Percentiles rank a stretch among this genome's conserved stretches.
Conservation (phyloP, 306 rosid species). For the Quercus mongolica region DNA sequence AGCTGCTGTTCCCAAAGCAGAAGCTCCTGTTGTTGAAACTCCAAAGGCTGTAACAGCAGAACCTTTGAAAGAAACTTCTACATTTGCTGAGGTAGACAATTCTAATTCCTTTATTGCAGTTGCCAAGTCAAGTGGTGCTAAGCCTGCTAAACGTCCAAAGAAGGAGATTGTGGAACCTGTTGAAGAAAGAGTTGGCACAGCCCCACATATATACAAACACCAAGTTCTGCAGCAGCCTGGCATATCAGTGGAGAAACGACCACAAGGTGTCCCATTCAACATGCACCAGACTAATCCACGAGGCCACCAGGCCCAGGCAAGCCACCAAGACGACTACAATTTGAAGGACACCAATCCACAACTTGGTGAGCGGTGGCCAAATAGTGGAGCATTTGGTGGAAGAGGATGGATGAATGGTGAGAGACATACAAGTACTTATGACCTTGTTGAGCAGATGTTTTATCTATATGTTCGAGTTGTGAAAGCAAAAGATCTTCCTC, state of each 20-base stretch:
- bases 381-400: constrained; percentile 45
- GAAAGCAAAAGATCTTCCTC: constrained; percentile 80
- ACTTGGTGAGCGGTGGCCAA: constrained; percentile 84
- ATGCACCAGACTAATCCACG: constrained; percentile 36
- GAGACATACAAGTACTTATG: constrained; percentile 70
- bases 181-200: constrained; percentile 3
- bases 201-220: constrained; percentile 36
- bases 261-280: constrained; percentile 46
- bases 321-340: constrained; percentile 46
- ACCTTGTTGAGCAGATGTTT: constrained; percentile 86
- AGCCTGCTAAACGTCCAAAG: constrained; percentile 23
- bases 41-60: constrained; percentile 17
- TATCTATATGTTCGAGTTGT: constrained; percentile 76
- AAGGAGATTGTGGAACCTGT: constrained; percentile 23
- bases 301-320: constrained; percentile 15
- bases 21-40: background rate
- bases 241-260: constrained; percentile 51
- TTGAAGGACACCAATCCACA: constrained; percentile 77
- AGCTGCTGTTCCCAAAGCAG: constrained; percentile 19
- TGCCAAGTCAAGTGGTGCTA: constrained; percentile 18
- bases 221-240: constrained; percentile 44
- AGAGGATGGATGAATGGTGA: constrained; percentile 76
- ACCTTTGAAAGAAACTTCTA: constrained; percentile 12
- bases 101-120: constrained; percentile 16
- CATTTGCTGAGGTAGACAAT: background rate